A percentile compares a stretch with the other conserved stretches of the same genome.
These are phyloP conservation scores for Strobilomyces echinocephalus DNA, from an alignment of 768 basidiomycete species.

Conservation along the genomic window DNA sequence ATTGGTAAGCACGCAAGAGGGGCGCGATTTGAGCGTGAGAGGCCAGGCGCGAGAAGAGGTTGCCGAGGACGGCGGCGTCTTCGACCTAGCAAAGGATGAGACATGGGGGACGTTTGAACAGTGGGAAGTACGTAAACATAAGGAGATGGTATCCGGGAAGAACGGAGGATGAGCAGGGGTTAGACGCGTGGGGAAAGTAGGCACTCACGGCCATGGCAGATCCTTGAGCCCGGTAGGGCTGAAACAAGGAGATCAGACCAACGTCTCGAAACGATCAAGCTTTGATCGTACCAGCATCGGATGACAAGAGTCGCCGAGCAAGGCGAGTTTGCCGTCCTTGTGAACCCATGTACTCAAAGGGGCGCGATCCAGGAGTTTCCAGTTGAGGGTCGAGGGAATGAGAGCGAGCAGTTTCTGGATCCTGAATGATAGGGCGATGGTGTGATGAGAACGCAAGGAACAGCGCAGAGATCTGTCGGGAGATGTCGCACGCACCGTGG, in stretches of 20 bases:
- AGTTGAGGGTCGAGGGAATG: slow-evolving; percentile 43
- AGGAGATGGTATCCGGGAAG: not conserved
- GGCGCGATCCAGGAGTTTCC: slow-evolving; percentile 45
- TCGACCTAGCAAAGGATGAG: slow-evolving; percentile 25
- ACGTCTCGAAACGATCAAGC: not conserved
- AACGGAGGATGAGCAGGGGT: not conserved
- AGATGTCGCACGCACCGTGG: slow-evolving; percentile 34
- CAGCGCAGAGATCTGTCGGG: not conserved
- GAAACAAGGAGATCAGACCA: not conserved
- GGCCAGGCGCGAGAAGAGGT: slow-evolving; percentile 46
- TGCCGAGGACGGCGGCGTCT: slow-evolving; percentile 40
- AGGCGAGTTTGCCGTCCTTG: slow-evolving; percentile 35
- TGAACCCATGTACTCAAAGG: slow-evolving; percentile 50
- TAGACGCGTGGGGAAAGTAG: not conserved
- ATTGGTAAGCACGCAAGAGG: slow-evolving; percentile 49
- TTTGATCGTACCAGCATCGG: slow-evolving; percentile 43
- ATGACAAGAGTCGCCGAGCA: slow-evolving; percentile 55
- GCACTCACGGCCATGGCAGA: slow-evolving; percentile 47
- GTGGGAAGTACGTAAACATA: not conserved
- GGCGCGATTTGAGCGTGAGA: slow-evolving; percentile 38
- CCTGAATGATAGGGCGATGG: slow-evolving; percentile 19
- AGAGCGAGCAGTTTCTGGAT: slow-evolving; percentile 43
- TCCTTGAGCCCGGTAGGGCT: slow-evolving; percentile 44
- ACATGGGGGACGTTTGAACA: not conserved
- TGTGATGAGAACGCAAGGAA: slow-evolving; percentile 5